Conservation (phyloP, 352 stramenopile species). For the Phytopythium mirpurense region DNA sequence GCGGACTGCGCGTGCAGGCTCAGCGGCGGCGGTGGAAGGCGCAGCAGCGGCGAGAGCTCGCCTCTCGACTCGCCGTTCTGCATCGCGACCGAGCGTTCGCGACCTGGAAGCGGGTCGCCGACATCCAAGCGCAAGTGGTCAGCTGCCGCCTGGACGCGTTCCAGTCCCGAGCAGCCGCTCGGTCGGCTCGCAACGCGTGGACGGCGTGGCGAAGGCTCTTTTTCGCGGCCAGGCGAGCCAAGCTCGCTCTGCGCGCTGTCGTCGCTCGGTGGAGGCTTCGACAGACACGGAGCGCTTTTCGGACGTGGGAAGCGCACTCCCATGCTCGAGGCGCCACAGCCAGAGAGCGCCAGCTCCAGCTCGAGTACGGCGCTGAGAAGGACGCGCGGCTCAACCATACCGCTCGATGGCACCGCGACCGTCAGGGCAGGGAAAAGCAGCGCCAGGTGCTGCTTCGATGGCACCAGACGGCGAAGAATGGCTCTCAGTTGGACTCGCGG, state of each 20-base stretch:
- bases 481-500: neutral
- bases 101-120: constrained; percentile 24
- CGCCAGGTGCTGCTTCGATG: neutral
- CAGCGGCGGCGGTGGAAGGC: constrained; percentile 29
- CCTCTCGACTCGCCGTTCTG: constrained; percentile 15
- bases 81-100: constrained; percentile 31
- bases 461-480: neutral
- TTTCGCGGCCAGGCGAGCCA: constrained; percentile 4
- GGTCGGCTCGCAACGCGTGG: constrained; percentile 20
- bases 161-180: constrained; percentile 17
- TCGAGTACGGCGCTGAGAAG: neutral
- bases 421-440: neutral
- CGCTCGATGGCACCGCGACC: neutral
- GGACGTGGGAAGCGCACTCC: constrained; percentile 11
- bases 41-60: constrained; percentile 19
- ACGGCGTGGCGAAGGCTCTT: constrained; percentile 12
- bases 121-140: constrained; percentile 22
- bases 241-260: constrained; percentile 9
- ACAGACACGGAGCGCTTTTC: constrained; percentile 8
- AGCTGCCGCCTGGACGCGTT: constrained; percentile 48
- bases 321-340: neutral
- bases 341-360: neutral
- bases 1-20: constrained; percentile 44
- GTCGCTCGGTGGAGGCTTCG: constrained; percentile 6
- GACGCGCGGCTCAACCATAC: neutral